Evolutionary conservation across 441 rosid genomes (phyloP).

Genomic region (Euphorbia celastroides): DNA sequence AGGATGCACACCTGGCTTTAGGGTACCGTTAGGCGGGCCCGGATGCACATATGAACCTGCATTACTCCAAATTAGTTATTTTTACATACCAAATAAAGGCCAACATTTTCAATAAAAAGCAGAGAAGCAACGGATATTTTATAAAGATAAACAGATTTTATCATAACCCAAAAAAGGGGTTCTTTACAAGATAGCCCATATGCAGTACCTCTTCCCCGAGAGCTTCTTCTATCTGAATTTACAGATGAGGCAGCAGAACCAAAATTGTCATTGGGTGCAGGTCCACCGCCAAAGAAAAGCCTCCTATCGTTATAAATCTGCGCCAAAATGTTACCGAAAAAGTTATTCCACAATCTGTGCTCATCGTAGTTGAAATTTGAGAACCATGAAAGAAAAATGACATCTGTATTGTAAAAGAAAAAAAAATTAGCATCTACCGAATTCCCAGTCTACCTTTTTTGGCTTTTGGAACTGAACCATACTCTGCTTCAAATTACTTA

Average conservation of each 20-base stretch:
- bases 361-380: no score
- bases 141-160: no score
- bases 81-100: background rate
- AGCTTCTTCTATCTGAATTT: conserved; percentile 78
- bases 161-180: background rate
- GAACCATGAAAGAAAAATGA: no score
- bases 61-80: conserved; percentile 8
- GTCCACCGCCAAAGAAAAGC: conserved; percentile 75
- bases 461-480: conserved; percentile 99
- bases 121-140: background rate
- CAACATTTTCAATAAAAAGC: conserved; percentile 9
- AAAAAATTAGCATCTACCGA: no score
- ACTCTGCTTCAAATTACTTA: conserved; percentile 96
- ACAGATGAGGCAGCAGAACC: conserved; percentile 52
- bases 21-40: conserved; percentile 79
- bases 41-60: conserved; percentile 73
- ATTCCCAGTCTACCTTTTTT: conserved; percentile 92
- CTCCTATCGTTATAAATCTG: conserved; percentile 96
- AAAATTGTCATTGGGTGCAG: conserved; percentile 62
- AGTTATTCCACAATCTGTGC: conserved; percentile 8
- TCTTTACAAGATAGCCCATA: background rate
- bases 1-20: conserved; percentile 82
- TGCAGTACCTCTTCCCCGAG: conserved; percentile 66
- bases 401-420: no score
- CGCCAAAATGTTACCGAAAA: conserved; percentile 11